Evolutionary conservation across 805 yeast species (phyloP), one percentile per base, ranked within the genome.

Genomic region (Jamesozyma lodderae): DNA sequence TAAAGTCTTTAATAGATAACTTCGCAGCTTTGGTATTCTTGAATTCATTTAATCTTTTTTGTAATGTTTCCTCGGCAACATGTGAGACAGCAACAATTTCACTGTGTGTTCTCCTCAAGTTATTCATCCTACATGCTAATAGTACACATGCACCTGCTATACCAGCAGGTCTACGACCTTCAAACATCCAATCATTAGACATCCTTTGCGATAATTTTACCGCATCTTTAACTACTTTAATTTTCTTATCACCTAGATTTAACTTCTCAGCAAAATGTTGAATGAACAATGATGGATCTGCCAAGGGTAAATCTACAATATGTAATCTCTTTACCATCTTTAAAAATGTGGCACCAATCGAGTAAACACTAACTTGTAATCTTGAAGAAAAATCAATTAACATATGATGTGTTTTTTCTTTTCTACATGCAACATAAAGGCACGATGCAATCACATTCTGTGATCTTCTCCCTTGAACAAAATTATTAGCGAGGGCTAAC

Each of bases 111-210:
- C 97, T 71, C 54, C 96, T 72, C 57, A 83, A 79, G 55, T 88
- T 88, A 62, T 92, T 92, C 97, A 92, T 94, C 61, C 98, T 73
- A 2, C 96, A 92, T 0, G 99, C 98, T 36, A 92, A 64, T 32
- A 94, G 58, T 2, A 92, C 68, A 61, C 96, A 87, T 0, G 98
- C 98, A 17, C 97, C 99, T 0, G 98, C 98, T 38, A 92, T 77
- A 52, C 99, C 98, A 0, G 98, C 97, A 0, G 99, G 98, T 45
- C 97, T 71, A 55, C 99, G 73, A 19, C 99, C 99, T 62, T 86
- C 94, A 57, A 80, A 84, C 48, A 92, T 82, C 96, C 97, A 92
- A 54, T 92, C 97, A 31, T 77, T 75, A 11, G 88, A 71, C 99
- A 92, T 92, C 48, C 95, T 70, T 54, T 77, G 84, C 0, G 95